These are phyloP conservation scores for Neocucurbitaria cava DNA, from an alignment of 2,329 filamentous ascomycete species.

Conservation along the genomic window DNA sequence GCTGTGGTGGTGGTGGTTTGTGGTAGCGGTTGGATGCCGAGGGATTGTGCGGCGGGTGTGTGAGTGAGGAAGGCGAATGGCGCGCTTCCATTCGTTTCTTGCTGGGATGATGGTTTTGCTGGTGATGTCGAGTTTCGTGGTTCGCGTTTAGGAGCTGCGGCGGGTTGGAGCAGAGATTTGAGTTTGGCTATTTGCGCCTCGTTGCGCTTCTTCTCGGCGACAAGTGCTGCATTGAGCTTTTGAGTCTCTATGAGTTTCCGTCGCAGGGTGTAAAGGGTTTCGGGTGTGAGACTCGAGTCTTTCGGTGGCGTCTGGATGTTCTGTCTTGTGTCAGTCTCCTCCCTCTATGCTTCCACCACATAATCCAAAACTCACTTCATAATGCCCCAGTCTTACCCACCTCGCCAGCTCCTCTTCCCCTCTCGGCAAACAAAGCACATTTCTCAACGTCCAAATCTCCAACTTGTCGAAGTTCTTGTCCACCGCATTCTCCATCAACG, in stretches of 20 bases:
- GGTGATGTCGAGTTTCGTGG: conserved; percentile 26
- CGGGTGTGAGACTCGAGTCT: conserved; percentile 62
- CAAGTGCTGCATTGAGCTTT: conserved; percentile 73
- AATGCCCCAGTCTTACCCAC: conserved; percentile 85
- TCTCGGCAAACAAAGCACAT: conserved; percentile 63
- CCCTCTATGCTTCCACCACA: not conserved
- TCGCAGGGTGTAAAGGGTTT: conserved; percentile 74
- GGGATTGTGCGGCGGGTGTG: conserved; percentile 53
- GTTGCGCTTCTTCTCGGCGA: conserved; percentile 74
- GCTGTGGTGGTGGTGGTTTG: conserved; percentile 14
- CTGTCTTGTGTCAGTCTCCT: conserved; percentile 19
- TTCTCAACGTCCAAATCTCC: conserved; percentile 84
- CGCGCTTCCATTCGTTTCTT: conserved; percentile 3
- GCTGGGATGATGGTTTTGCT: conserved; percentile 4
- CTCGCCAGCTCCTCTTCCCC: conserved; percentile 65
- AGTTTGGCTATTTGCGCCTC: conserved; percentile 72
- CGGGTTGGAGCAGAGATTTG: conserved; percentile 58
- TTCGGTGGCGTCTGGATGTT: conserved; percentile 32
- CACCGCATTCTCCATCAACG: conserved; percentile 57
- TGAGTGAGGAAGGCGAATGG: conserved; percentile 65
- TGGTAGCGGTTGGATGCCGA: conserved; percentile 53
- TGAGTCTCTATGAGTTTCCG: conserved; percentile 79
- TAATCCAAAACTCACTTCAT: conserved; percentile 65
- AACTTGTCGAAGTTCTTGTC: conserved; percentile 61
- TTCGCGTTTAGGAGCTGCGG: conserved; percentile 23